Conservation (phyloP, 345 rosid genomes). For the Heritiera littoralis region DNA sequence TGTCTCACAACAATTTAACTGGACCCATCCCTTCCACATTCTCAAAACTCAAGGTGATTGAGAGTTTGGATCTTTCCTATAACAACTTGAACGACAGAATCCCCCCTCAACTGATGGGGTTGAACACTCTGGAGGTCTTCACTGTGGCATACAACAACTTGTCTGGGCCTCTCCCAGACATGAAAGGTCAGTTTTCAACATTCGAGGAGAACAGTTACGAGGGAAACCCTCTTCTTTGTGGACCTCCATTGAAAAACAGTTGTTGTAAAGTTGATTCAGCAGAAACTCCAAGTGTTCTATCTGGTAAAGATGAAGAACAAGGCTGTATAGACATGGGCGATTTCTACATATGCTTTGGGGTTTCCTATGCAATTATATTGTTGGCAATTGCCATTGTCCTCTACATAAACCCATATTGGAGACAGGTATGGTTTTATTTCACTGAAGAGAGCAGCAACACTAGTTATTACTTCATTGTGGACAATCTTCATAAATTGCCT, state of each 20-base stretch:
- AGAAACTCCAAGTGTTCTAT: neutral
- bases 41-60: conserved; percentile 21
- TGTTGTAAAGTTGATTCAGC: neutral
- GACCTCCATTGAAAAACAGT: conserved; percentile 22
- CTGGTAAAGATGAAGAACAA: neutral
- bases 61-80: conserved; percentile 35
- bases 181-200: conserved; percentile 30
- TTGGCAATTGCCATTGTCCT: neutral
- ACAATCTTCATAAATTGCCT: too few relatives aligned
- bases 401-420: conserved; percentile 13
- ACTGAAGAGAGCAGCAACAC: neutral
- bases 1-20: conserved; percentile 25
- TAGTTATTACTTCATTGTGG: neutral
- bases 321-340: neutral
- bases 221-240: conserved; percentile 33
- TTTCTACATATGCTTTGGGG: neutral
- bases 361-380: neutral
- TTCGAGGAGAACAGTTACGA: conserved; percentile 23
- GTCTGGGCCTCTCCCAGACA: conserved; percentile 18
- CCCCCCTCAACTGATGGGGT: conserved; percentile 20
- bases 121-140: neutral
- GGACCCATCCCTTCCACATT: conserved; percentile 26
- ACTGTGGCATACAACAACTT: conserved; percentile 35
- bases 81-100: conserved; percentile 22
- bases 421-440: neutral